A percentile compares a stretch with the other conserved stretches of the same genome.
Evolutionary conservation across 148 eudicot genomes (phyloP).

Genomic region (Chenopodium formosanum): DNA sequence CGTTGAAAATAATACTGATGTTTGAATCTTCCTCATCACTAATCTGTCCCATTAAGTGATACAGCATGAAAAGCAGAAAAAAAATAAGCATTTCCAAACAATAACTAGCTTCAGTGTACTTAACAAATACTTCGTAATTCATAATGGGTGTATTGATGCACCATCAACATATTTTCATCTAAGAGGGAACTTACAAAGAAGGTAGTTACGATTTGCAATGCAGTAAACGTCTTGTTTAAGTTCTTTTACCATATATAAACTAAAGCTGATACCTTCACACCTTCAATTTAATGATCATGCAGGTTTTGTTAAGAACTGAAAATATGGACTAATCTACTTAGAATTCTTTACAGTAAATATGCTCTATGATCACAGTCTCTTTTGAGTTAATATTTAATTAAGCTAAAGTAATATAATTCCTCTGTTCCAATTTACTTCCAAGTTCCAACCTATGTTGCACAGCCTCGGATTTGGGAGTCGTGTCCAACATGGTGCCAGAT

Average conservation of each 20-base stretch:
- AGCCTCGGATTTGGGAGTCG: too few species aligned
- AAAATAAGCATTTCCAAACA: neutral
- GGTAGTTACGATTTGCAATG: neutral
- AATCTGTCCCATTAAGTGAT: slow-evolving; percentile 42
- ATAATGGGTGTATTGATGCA: neutral
- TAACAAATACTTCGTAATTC: neutral
- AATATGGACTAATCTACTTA: too few species aligned
- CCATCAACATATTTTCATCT: neutral
- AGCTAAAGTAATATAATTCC: too few species aligned
- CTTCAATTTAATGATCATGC: neutral
- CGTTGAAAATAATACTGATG: slow-evolving; percentile 75
- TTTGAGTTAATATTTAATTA: too few species aligned
- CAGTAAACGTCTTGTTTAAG: neutral
- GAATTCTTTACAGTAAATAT: too few species aligned
- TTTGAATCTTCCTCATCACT: slow-evolving; percentile 83
- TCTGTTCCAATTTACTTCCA: too few species aligned
- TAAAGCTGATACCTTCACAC: neutral
- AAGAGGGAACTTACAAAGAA: neutral
- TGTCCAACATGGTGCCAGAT: too few species aligned
- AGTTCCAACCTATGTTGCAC: too few species aligned
- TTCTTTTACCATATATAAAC: neutral
- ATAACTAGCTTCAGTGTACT: neutral
- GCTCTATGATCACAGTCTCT: too few species aligned
- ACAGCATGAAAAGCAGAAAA: neutral
- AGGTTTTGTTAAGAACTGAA: neutral